Conservation (phyloP, 1,284 basidiomycete genomes). For the Rhodotorula sp. region DNA sequence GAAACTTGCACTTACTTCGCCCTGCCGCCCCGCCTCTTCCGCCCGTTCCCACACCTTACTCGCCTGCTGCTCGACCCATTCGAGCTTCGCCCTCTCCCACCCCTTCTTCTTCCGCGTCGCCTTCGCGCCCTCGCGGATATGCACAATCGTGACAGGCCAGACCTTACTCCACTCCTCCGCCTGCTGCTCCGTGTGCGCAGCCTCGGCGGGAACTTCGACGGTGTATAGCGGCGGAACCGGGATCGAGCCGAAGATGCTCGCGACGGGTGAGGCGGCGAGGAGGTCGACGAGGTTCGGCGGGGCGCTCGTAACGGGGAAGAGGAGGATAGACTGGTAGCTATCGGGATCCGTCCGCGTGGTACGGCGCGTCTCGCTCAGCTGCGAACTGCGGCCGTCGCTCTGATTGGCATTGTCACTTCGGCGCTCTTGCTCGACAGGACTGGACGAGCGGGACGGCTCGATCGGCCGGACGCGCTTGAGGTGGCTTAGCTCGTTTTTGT, state of each 20-base stretch:
- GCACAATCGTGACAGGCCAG: slow-evolving; percentile 80
- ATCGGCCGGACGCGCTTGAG: slow-evolving; percentile 64
- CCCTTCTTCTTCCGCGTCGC: slow-evolving; percentile 37
- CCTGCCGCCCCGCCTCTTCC: slow-evolving; percentile 52
- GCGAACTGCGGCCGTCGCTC: not conserved
- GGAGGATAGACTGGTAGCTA: slow-evolving; percentile 31
- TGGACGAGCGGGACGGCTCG: not conserved
- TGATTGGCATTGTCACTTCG: not conserved
- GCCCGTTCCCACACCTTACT: slow-evolving; percentile 69
- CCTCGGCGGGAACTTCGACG: slow-evolving; percentile 64
- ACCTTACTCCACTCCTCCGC: slow-evolving; percentile 53
- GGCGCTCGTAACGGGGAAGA: slow-evolving; percentile 43
- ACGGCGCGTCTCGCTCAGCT: not conserved
- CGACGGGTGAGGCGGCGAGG: slow-evolving; percentile 44
- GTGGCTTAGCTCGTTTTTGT: slow-evolving; percentile 57
- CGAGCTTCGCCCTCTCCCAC: slow-evolving; percentile 51
- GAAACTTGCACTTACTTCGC: slow-evolving; percentile 57
- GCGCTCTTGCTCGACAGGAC: not conserved
- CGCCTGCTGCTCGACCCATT: slow-evolving; percentile 64
- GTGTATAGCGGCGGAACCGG: slow-evolving; percentile 13
- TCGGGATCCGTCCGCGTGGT: slow-evolving; percentile 18
- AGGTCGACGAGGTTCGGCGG: slow-evolving; percentile 43
- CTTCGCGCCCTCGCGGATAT: slow-evolving; percentile 65
- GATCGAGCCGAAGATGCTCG: not conserved
- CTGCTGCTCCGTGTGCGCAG: slow-evolving; percentile 69